Evolutionary conservation across 805 yeast species (phyloP).

Genomic region (Lachancea quebecensis): DNA sequence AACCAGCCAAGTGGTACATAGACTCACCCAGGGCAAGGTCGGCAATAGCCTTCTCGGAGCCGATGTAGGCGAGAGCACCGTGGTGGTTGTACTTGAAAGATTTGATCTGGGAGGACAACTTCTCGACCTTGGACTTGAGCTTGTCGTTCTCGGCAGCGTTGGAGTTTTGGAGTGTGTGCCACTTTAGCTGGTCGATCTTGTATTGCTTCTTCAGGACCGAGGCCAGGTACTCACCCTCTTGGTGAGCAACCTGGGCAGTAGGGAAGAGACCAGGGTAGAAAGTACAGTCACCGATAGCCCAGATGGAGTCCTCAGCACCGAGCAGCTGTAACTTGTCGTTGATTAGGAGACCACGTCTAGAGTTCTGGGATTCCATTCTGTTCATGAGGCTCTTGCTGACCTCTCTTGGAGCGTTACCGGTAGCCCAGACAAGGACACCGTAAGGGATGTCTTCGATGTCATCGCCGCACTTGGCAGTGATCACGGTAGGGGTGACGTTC

Average conservation of each 20-base stretch:
- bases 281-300: constrained; percentile 93
- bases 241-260: constrained; percentile 96
- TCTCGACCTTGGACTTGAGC: constrained; percentile 40
- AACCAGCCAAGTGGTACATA: constrained; percentile 75
- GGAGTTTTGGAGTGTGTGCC: constrained; percentile 32
- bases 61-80: constrained; percentile 93
- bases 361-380: constrained; percentile 68
- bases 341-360: constrained; percentile 85
- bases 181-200: constrained; percentile 52
- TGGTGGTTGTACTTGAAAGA: constrained; percentile 79
- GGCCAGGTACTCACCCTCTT: constrained; percentile 82
- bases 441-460: constrained; percentile 79
- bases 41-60: constrained; percentile 89
- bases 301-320: constrained; percentile 71
- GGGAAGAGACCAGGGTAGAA: constrained; percentile 83
- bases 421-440: constrained; percentile 95
- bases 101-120: constrained; percentile 37
- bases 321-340: constrained; percentile 76
- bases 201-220: constrained; percentile 58
- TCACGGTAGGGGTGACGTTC: constrained; percentile 64
- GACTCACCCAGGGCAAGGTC: constrained; percentile 75
- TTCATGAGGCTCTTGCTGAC: constrained; percentile 60
- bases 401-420: constrained; percentile 88
- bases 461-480: constrained; percentile 61
- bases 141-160: constrained; percentile 38